Base-by-base conservation (phyloP, 441 rosid genomes). In the Dalechampia spathulata region DNA sequence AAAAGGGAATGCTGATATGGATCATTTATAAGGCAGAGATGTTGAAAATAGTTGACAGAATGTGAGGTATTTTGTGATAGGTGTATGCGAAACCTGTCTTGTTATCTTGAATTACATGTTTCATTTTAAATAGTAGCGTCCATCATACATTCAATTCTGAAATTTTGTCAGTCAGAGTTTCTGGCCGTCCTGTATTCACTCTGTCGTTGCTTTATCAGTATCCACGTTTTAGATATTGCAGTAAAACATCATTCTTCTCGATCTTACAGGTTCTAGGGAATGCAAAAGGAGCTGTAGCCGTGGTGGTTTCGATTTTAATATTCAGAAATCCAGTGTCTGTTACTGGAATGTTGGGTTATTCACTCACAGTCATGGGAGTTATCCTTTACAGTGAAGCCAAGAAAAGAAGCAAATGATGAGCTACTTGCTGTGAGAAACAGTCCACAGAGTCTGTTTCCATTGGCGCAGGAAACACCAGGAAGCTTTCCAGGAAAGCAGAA, bases 211-310 rank as follows among this genome's bases (percentile, higher is more conserved):
- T 44, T 27, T 23, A 25, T 25, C 0, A 20, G 12, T 13, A 21
- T 39, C 6, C 34, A 4, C 34, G 34, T 28, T 36, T 36, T 10
- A 30, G 8, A 30, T 5, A 22, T 9, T 52, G 4, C 4, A 15
- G 7, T 37, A 2, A n/a, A 34, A 32, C 16, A 16, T 17, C 42
- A 2, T 5, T 43, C 22, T 46, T 40, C 7, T 21, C 38, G n/a
- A 23, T 65, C 19, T 61, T 57, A 40, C 69, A 78, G 80, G 80
- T 78, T 38, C 63, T 75, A 17, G 80, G 80, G 19, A 78, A 70
- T 39, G 83, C 83, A 20, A 78, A 78, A 60, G 80, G 80, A 7
- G 83, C 83, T 0, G 83, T 78, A 28, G 78, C 78, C 0, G 83
- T 78, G 58, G 78, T 75, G n/a, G 69, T 78, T 14, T 78, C 80